A percentile compares a stretch with the other conserved stretches of the same genome.
phyloP scores from a whole-genome alignment of 306 rosid genomes.

The Acacia melanoxylon region DNA sequence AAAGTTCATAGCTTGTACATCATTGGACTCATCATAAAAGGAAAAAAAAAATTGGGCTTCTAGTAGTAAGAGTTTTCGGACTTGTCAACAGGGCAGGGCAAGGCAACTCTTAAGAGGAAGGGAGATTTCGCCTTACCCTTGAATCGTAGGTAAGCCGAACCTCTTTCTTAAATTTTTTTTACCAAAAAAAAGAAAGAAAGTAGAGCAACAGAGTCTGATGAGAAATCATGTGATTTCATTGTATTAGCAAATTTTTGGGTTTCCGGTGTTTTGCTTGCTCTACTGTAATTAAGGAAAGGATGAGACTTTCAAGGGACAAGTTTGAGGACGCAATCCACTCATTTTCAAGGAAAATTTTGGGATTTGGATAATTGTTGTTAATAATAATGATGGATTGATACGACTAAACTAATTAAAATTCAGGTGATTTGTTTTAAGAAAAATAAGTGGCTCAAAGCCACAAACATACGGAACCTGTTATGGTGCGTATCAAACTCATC shows the following conservation, averaged over 20 bases:
- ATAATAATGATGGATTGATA: background rate
- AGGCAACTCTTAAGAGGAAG: too few species aligned
- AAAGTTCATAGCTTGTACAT: background rate
- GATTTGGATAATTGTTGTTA: background rate
- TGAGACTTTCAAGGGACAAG: background rate
- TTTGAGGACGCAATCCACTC: background rate
- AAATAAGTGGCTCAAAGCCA: background rate
- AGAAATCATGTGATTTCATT: background rate
- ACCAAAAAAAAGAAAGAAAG: too few species aligned
- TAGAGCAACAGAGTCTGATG: too few species aligned
- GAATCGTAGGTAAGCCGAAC: too few species aligned
- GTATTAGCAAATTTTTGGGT: too few species aligned
- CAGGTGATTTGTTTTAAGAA: background rate
- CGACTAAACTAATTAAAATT: background rate
- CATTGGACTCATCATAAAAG: background rate
- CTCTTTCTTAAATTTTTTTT: too few species aligned
- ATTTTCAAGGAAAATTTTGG: background rate
- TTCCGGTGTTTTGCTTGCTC: background rate
- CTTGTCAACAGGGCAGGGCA: background rate
- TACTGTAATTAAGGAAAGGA: background rate
- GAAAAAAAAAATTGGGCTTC: background rate
- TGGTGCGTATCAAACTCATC: too few species aligned
- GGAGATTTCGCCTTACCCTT: too few species aligned
- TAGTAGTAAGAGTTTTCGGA: background rate
- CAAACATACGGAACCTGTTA: background rate